Evolutionary conservation across 345 rosid genomes (phyloP), one percentile per base, ranked within the genome.

Genomic region (Syzygium aqueum): DNA sequence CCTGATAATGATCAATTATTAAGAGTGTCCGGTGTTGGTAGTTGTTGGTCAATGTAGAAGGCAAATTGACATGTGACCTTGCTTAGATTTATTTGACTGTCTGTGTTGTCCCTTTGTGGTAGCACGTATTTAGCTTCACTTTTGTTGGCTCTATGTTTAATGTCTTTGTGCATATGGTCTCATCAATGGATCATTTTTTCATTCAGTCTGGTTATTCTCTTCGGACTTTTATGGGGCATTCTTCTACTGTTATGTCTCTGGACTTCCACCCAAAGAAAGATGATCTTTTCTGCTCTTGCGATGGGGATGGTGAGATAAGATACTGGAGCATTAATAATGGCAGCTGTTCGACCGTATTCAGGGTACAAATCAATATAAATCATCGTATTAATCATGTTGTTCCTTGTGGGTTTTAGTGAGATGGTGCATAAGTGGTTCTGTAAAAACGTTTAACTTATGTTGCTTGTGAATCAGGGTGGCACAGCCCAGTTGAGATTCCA

Each of bases 261-360:
- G 99, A 97, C 87, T 97, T 97, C 92, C 99, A 97, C 89, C 99
- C 99, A 59, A 94, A 88, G 88, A 94, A 95, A 84, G 96, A 95
- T 52, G 99, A 97, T 85, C 98, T 96, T 88, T 93, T 97, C 90
- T 95, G 99, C 90, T 97, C 99, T 63, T 96, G 99, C 89, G 99
- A 96, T 88, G 92, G 91, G 77, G 94, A 95, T 89, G 98, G 98
- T 73, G 99, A 95, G 89, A 97, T 96, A 91, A 91, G 99, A 84
- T 97, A 95, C 85, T 97, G 99, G 99, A 95, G 98, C 88, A 93
- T 97, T 82, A 97, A 91, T 52, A 94, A 95, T 37, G 99, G 98
- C 90, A 94, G 92, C 92, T 94, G 95, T 92, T 63, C 92, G 54
- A 89, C 95, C 90, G 94, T 92, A 82, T 97, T 91, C 93, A 96